Evolutionary conservation across 202 grass and related monocot species (phyloP).

Genomic region (Brachypodium distachyon): DNA sequence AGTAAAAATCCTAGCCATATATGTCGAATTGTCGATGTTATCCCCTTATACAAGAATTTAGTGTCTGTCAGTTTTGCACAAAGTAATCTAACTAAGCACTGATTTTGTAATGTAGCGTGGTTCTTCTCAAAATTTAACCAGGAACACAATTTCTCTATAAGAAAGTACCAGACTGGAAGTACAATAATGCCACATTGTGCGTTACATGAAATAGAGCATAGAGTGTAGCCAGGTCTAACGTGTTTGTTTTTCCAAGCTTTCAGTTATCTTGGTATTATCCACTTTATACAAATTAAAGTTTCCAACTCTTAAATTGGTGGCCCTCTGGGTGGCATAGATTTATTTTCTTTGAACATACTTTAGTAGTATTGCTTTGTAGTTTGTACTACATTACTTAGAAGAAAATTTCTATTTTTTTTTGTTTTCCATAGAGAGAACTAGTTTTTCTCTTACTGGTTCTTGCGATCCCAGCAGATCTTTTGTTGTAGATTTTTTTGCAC

Average conservation of each 20-base stretch:
- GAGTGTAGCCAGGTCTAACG: not conserved
- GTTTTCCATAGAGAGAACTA: not conserved
- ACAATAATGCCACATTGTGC: not conserved
- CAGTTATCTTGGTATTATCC: not conserved
- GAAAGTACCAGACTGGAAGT: not conserved
- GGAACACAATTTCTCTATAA: not conserved
- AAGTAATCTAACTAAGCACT: not conserved
- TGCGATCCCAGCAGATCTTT: not conserved
- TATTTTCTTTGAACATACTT: not conserved
- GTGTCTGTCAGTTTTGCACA: not conserved
- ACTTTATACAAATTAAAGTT: not conserved
- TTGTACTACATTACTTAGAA: not conserved
- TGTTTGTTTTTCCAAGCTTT: not conserved
- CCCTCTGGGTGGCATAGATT: not conserved
- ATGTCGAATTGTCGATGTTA: not conserved
- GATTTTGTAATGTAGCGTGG: not conserved
- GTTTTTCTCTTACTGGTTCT: not conserved
- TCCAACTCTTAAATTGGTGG: not conserved
- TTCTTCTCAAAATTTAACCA: not conserved
- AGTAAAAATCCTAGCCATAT: not conserved
- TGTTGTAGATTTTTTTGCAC: slow-evolving; percentile 7
- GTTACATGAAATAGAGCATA: not conserved
- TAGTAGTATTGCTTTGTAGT: not conserved
- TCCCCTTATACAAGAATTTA: not conserved
- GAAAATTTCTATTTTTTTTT: not conserved